Evolutionary conservation across 192 early-diverging fungal genomes (phyloP).

Genomic region (Glomus cerebriforme): DNA sequence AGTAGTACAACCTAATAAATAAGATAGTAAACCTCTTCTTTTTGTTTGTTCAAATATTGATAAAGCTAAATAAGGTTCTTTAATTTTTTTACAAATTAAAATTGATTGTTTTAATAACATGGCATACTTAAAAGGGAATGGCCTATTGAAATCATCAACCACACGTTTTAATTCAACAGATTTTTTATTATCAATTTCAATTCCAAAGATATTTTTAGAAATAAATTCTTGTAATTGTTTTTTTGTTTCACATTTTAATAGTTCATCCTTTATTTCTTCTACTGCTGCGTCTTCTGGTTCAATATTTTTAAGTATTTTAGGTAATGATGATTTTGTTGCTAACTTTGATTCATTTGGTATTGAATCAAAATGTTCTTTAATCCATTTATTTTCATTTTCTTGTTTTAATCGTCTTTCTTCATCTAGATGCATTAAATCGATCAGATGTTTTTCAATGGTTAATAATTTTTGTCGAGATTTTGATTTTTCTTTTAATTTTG

Average conservation of each 20-base stretch:
- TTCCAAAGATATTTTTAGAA: neutral
- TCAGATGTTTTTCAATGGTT: slow-evolving; percentile 14
- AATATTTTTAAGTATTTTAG: neutral
- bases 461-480: neutral
- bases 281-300: neutral
- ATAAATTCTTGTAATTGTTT: neutral
- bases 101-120: slow-evolving; percentile 14
- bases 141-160: neutral
- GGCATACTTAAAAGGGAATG: neutral
- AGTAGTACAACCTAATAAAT: slow-evolving; percentile 40
- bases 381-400: neutral
- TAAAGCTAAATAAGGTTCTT: slow-evolving; percentile 47
- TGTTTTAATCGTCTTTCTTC: neutral
- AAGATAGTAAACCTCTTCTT: slow-evolving; percentile 38
- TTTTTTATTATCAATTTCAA: neutral
- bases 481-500: neutral
- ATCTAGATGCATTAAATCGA: neutral
- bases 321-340: neutral
- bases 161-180: neutral
- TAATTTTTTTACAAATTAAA: slow-evolving; percentile 7
- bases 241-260: slow-evolving; percentile 16
- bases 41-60: slow-evolving; percentile 49
- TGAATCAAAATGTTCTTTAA: neutral
- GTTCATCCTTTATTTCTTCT: neutral
- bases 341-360: neutral